These are phyloP conservation scores for Mycena latifolia DNA, from an alignment of 768 basidiomycete genomes.

Conservation along the genomic window DNA sequence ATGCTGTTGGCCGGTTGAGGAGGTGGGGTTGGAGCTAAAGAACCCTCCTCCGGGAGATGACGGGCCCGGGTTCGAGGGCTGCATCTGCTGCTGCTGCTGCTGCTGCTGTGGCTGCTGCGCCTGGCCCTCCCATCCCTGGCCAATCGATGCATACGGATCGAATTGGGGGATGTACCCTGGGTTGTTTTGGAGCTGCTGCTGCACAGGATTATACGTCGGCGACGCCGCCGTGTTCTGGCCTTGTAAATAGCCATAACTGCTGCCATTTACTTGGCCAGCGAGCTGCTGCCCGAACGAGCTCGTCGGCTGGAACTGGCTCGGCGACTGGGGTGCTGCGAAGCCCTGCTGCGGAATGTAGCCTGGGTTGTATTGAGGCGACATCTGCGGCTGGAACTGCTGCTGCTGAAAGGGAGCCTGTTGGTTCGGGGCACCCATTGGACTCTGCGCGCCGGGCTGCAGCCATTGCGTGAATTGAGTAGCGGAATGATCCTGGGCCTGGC, in stretches of 20 bases:
- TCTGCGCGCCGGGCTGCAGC: constrained; percentile 41
- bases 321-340: constrained; percentile 33
- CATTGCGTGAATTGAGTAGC: constrained; percentile 55
- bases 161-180: constrained; percentile 63
- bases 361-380: constrained; percentile 31
- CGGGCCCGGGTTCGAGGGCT: constrained; percentile 33
- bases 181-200: constrained; percentile 61
- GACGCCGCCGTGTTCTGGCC: constrained; percentile 39
- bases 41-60: constrained; percentile 15
- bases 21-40: constrained; percentile 41
- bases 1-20: constrained; percentile 60
- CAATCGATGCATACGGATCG: constrained; percentile 63
- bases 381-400: constrained; percentile 47
- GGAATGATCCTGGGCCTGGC: constrained; percentile 35
- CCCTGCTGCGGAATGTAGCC: constrained; percentile 29
- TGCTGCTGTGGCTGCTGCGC: constrained; percentile 34
- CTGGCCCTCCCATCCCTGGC: constrained; percentile 55
- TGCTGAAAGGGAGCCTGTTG: constrained; percentile 52
- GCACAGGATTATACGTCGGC: constrained; percentile 55
- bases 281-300: constrained; percentile 72
- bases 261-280: constrained; percentile 39
- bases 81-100: constrained; percentile 36
- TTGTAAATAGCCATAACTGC: constrained; percentile 43
- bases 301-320: constrained; percentile 59
- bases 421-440: constrained; percentile 45